Conservation (phyloP, 257 asterid genomes). For the Voacanga thouarsii region DNA sequence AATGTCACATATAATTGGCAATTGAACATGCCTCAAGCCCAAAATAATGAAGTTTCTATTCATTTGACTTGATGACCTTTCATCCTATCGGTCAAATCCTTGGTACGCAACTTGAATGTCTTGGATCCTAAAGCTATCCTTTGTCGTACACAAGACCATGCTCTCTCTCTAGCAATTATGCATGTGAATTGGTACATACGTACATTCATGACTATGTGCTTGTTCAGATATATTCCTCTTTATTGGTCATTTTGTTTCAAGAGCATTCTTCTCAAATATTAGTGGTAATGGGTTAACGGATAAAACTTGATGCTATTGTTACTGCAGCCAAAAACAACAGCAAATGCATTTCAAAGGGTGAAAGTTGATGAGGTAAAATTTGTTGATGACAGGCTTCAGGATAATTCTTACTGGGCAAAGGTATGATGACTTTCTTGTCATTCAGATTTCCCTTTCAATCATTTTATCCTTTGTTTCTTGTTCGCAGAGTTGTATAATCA, state of each 20-base stretch:
- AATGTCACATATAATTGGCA: background rate
- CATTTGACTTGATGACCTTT: background rate
- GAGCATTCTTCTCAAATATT: background rate
- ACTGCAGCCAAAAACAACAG: constrained; percentile 65
- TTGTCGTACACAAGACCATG: background rate
- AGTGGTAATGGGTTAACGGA: background rate
- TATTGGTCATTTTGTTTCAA: background rate
- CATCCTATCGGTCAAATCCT: background rate
- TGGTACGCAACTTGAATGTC: background rate
- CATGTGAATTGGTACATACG: background rate
- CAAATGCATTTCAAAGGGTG: constrained; percentile 60
- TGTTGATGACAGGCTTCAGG: constrained; percentile 75
- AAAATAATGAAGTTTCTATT: background rate
- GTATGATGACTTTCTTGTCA: constrained; percentile 31
- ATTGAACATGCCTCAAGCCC: background rate
- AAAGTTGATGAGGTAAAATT: constrained; percentile 37
- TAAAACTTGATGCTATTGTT: constrained; percentile 5
- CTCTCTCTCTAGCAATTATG: background rate
- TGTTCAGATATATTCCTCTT: background rate
- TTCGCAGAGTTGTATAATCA: background rate
- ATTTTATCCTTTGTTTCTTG: background rate
- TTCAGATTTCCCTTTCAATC: background rate
- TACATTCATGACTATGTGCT: background rate
- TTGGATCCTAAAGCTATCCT: background rate
- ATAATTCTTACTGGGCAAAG: constrained; percentile 99